Evolutionary conservation across 2,329 filamentous ascomycete species (phyloP).

Genomic region (Ophiostoma quercus): DNA sequence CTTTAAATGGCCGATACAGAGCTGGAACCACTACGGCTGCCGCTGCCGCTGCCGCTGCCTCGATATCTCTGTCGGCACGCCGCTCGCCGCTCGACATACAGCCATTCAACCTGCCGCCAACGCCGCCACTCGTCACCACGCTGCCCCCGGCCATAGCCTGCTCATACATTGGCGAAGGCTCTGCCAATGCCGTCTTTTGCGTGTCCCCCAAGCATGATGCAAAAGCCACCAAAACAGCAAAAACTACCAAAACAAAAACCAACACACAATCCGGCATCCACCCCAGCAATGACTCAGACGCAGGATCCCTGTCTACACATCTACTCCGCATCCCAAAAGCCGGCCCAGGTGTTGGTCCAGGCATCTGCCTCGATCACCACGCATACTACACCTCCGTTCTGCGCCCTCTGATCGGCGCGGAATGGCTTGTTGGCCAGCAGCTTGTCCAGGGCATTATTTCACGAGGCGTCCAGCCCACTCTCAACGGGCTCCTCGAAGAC

Average conservation of each 20-base stretch:
- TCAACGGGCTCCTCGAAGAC: constrained; percentile 53
- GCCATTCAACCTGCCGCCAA: background rate
- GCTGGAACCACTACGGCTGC: background rate
- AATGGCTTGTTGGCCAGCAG: constrained; percentile 51
- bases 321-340: constrained; percentile 39
- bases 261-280: background rate
- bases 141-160: constrained; percentile 32
- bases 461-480: constrained; percentile 38
- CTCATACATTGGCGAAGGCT: constrained; percentile 56
- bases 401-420: constrained; percentile 49
- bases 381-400: constrained; percentile 49
- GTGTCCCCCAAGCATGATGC: constrained; percentile 5
- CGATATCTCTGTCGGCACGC: background rate
- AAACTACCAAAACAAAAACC: background rate
- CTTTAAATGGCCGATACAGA: constrained; percentile 18
- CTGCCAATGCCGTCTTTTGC: constrained; percentile 68
- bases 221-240: background rate
- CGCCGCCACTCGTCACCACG: constrained; percentile 22
- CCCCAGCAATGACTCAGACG: constrained; percentile 13
- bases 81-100: background rate
- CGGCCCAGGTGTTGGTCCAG: constrained; percentile 43
- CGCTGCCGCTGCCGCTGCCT: background rate
- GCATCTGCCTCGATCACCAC: constrained; percentile 37
- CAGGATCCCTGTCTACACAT: constrained; percentile 21
- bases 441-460: constrained; percentile 44